A percentile compares a stretch with the other conserved stretches of the same genome.
Evolutionary conservation across 1,284 basidiomycete genomes (phyloP).

Genomic region (Ustilago sp.): DNA sequence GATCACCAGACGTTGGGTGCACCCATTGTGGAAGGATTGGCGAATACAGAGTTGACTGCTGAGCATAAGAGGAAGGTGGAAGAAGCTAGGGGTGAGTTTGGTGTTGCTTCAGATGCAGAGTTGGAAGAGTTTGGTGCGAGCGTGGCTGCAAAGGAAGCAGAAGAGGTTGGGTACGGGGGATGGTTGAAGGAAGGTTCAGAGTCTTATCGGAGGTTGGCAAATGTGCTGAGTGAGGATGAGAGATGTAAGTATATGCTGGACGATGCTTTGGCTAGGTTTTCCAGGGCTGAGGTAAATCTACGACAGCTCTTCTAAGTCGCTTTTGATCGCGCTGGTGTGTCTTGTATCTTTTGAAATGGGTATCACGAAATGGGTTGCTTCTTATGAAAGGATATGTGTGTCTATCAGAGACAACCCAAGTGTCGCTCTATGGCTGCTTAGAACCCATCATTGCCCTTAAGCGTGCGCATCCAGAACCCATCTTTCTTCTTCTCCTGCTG

Average conservation of each 20-base stretch:
- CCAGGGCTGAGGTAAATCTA: constrained; percentile 10
- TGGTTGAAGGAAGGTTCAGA: constrained; percentile 19
- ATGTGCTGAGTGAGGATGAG: constrained; percentile 15
- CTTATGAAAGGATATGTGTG: too few species aligned
- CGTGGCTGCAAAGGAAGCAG: constrained; percentile 13
- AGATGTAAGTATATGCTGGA: constrained; percentile 26
- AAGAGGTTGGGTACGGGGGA: constrained; percentile 20
- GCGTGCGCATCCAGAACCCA: constrained; percentile 41
- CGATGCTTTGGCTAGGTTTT: constrained; percentile 30
- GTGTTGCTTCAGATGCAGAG: constrained; percentile 12
- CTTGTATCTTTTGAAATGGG: constrained; percentile 7
- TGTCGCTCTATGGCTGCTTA: neutral
- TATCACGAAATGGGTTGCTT: constrained; percentile 17
- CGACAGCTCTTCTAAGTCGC: constrained; percentile 19
- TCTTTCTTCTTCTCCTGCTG: constrained; percentile 42
- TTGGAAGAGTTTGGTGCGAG: constrained; percentile 14
- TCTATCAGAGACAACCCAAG: neutral
- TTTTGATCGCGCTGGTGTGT: neutral
- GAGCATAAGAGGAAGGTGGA: constrained; percentile 3
- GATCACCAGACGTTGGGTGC: constrained; percentile 32
- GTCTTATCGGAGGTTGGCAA: constrained; percentile 12
- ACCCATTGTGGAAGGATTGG: constrained; percentile 18
- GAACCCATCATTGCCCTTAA: constrained; percentile 41
- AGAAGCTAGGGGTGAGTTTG: constrained; percentile 8
- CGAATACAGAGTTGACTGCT: constrained; percentile 12